Evolutionary conservation across 2,329 filamentous ascomycete species (phyloP).

Genomic region (Penicillium sp.): DNA sequence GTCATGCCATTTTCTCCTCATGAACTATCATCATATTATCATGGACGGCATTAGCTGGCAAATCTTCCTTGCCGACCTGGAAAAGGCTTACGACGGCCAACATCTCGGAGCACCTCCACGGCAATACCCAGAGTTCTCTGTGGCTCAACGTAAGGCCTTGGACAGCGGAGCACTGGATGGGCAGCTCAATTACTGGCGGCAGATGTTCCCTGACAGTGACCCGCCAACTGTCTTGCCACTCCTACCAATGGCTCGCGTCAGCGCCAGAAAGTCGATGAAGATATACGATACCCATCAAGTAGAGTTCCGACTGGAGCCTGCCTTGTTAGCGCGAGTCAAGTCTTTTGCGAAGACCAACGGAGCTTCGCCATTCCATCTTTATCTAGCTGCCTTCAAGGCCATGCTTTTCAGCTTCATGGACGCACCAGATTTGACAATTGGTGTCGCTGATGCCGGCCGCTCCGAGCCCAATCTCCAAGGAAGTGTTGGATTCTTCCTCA

Average conservation of each 20-base stretch:
- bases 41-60: constrained; percentile 45
- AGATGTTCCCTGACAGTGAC: constrained; percentile 18
- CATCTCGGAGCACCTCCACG: constrained; percentile 32
- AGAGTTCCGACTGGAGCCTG: background rate
- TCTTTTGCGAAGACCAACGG: background rate
- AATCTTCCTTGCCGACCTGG: constrained; percentile 26
- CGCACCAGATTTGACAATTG: constrained; percentile 43
- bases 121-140: constrained; percentile 36
- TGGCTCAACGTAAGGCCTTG: constrained; percentile 16
- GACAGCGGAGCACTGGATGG: constrained; percentile 24
- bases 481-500: constrained; percentile 48
- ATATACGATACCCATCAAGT: background rate
- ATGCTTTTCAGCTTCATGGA: constrained; percentile 35
- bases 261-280: constrained; percentile 11
- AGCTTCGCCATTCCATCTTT: constrained; percentile 39
- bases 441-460: constrained; percentile 46
- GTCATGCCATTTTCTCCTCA: constrained; percentile 35
- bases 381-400: constrained; percentile 40
- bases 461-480: constrained; percentile 25
- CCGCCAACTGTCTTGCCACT: constrained; percentile 29
- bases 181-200: constrained; percentile 34
- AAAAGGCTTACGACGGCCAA: constrained; percentile 17
- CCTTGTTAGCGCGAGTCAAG: background rate
- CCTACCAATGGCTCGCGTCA: constrained; percentile 25
- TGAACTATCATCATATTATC: constrained; percentile 46